Evolutionary conservation across 2,329 filamentous ascomycete genomes (phyloP).

Genomic region (Coniochaeta ligniaria): DNA sequence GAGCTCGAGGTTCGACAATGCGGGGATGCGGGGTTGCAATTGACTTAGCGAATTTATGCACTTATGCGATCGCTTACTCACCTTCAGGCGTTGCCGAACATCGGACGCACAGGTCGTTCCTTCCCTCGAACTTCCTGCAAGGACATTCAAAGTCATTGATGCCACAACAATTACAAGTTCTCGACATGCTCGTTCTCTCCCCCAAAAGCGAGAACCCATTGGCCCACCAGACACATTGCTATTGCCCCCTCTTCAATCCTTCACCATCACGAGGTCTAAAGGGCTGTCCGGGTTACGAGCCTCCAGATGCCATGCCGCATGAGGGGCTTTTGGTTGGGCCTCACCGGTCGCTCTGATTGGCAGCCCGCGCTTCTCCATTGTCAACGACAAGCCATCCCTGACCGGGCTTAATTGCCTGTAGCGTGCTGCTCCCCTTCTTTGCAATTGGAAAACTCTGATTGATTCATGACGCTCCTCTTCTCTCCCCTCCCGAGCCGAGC

Average conservation of each 20-base stretch:
- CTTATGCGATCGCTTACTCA: background rate
- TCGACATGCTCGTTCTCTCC: background rate
- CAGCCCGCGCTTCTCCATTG: background rate
- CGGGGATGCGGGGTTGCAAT: background rate
- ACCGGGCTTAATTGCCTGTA: background rate
- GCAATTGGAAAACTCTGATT: background rate
- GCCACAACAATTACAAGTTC: background rate
- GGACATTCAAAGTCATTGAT: background rate
- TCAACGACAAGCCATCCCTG: background rate
- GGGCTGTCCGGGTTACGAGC: background rate
- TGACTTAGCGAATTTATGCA: background rate
- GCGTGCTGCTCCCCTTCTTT: background rate
- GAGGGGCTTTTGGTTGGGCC: background rate
- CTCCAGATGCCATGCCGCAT: background rate
- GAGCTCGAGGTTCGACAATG: background rate
- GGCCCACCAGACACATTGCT: background rate
- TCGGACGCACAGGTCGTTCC: background rate
- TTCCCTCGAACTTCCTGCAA: background rate
- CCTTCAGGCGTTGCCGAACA: background rate
- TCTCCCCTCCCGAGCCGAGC: background rate
- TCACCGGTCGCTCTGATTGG: background rate
- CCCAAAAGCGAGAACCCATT: background rate
- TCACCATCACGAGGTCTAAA: background rate
- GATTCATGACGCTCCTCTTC: background rate
- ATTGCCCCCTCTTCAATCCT: background rate